phyloP scores from a whole-genome alignment of 768 basidiomycete species.

The Tremella mesenterica region DNA sequence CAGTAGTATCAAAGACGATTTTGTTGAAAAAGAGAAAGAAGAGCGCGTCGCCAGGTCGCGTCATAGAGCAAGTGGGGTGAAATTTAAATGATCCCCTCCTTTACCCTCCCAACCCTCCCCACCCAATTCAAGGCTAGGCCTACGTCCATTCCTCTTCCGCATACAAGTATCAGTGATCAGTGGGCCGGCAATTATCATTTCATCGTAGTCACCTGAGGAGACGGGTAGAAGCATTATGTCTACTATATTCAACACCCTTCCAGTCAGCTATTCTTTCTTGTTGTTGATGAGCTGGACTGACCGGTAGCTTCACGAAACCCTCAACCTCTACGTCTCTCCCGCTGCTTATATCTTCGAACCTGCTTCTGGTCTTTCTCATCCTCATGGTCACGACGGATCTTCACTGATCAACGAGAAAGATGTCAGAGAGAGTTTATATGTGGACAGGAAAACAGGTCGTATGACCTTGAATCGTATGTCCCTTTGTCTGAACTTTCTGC shows the following conservation, averaged over 20 bases:
- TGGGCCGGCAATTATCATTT: too few relatives aligned
- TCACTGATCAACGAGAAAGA: conserved; percentile 31
- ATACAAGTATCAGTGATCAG: too few relatives aligned
- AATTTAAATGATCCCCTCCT: too few relatives aligned
- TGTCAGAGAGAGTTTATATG: conserved; percentile 42
- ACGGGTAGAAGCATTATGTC: too few relatives aligned
- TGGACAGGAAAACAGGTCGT: conserved; percentile 43
- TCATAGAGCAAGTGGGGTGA: too few relatives aligned
- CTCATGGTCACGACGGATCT: conserved; percentile 14
- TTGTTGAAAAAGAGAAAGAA: too few relatives aligned
- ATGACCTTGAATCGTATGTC: conserved; percentile 46
- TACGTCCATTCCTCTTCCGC: too few relatives aligned
- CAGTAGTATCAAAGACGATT: too few relatives aligned
- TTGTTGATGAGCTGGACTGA: background rate
- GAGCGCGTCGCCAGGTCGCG: too few relatives aligned
- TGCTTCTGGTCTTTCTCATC: conserved; percentile 16
- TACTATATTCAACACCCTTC: conserved; percentile 18
- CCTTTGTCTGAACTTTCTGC: background rate
- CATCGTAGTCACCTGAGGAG: too few relatives aligned
- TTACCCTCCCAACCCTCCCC: too few relatives aligned
- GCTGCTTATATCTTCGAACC: conserved; percentile 36
- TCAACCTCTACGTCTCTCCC: conserved; percentile 42
- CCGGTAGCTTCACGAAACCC: conserved; percentile 39
- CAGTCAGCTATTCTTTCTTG: conserved; percentile 9
- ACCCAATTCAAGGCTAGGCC: too few relatives aligned